A percentile compares a stretch with the other conserved stretches of the same genome.
Conservation (phyloP, 2,329 filamentous ascomycete genomes). For the Calycina herbarum region DNA sequence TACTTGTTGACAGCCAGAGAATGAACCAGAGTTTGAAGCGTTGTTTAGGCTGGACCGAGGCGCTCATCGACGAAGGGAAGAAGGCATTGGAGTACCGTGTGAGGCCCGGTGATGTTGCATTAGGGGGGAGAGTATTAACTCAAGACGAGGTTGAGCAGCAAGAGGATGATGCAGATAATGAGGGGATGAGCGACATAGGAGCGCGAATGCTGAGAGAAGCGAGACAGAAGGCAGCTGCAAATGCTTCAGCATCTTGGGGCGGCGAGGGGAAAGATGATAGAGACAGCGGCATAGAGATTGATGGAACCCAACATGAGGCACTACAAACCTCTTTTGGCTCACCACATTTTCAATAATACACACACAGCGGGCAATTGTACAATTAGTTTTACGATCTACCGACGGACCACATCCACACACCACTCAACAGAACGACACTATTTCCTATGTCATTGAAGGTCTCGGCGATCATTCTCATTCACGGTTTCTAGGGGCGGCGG, state of each 20-base stretch:
- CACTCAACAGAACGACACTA: conserved; percentile 26
- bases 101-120: conserved; percentile 72
- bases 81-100: conserved; percentile 85
- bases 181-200: conserved; percentile 35
- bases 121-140: conserved; percentile 77
- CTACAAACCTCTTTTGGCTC: conserved; percentile 1
- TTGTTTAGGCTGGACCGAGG: conserved; percentile 86
- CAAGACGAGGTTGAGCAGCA: conserved; percentile 60
- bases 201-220: conserved; percentile 33
- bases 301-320: conserved; percentile 21
- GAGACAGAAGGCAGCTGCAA: conserved; percentile 25
- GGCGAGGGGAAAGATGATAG: conserved; percentile 31
- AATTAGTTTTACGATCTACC: conserved; percentile 13
- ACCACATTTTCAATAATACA: conserved; percentile 5
- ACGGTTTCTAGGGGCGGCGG: not conserved
- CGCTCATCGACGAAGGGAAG: conserved; percentile 83
- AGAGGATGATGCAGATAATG: conserved; percentile 30
- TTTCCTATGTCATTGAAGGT: conserved; percentile 22
- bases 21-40: conserved; percentile 93
- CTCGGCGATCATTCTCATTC: conserved; percentile 8
- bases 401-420: conserved; percentile 19
- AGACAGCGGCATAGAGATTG: conserved; percentile 35
- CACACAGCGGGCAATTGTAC: conserved; percentile 15
- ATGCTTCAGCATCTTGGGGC: conserved; percentile 28
- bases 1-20: conserved; percentile 87